A percentile compares a stretch with the other conserved stretches of the same genome.
phyloP scores from a whole-genome alignment of 176 grass and related monocot species.

The Elymus sibiricus region DNA sequence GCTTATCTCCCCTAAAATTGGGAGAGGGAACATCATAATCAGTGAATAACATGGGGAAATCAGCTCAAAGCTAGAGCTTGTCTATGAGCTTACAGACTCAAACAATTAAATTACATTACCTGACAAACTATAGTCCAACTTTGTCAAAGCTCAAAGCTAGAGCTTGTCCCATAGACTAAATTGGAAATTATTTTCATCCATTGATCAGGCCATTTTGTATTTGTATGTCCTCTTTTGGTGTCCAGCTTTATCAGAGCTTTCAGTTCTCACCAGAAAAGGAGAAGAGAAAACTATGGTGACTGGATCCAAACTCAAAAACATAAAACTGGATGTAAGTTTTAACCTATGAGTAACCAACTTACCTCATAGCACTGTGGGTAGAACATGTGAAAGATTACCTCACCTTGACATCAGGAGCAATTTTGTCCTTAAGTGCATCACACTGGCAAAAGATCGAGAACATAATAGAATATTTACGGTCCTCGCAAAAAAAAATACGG shows the following conservation, averaged over 20 bases:
- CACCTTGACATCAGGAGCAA: background rate
- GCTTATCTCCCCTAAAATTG: conserved; percentile 2
- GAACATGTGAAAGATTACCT: conserved; percentile 8
- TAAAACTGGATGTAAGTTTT: background rate
- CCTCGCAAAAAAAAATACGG: background rate
- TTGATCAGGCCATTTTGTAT: background rate
- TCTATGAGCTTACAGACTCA: background rate
- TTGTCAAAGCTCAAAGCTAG: background rate
- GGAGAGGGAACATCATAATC: conserved; percentile 12
- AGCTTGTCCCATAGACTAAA: background rate
- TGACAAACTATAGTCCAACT: conserved; percentile 4
- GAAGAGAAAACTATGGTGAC: background rate
- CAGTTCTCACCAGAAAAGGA: background rate
- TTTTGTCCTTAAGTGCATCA: background rate
- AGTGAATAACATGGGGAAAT: background rate
- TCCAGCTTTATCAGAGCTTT: conserved; percentile 2
- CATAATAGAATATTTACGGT: background rate
- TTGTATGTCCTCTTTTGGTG: background rate
- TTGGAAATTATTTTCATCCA: background rate
- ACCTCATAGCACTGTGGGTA: background rate
- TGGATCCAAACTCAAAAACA: background rate
- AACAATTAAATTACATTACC: conserved; percentile 3
- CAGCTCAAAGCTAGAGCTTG: background rate
- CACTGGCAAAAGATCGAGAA: background rate
- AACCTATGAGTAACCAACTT: background rate